Conservation (phyloP, 169 alveolate genomes). For the Cryptosporidium parvum region DNA sequence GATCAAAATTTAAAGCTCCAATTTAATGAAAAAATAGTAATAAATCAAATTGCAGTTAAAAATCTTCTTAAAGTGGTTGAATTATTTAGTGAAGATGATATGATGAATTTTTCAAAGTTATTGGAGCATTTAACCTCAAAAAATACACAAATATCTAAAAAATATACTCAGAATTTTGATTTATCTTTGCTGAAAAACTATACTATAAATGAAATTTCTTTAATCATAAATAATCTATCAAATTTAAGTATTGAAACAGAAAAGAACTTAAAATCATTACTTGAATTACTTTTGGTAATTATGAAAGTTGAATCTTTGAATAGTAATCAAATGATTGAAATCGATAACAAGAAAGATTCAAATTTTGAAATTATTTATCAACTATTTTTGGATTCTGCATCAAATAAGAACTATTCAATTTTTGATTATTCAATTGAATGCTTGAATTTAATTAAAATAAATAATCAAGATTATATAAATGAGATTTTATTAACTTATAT, state of each 20-base stretch:
- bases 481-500: constrained; percentile 12
- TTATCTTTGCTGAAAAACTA: constrained; percentile 1
- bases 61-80: constrained; percentile 7
- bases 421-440: constrained; percentile 26
- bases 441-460: constrained; percentile 2
- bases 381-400: constrained; percentile 1
- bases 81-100: constrained; percentile 16
- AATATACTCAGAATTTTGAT: constrained; percentile 38
- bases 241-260: not conserved
- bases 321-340: not conserved
- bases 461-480: constrained; percentile 3
- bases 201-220: constrained; percentile 35
- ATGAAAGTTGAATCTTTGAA: constrained; percentile 36
- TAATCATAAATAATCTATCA: not conserved
- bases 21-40: constrained; percentile 16
- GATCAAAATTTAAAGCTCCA: constrained; percentile 6
- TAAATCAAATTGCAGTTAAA: not conserved
- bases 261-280: not conserved
- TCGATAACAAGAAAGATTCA: not conserved
- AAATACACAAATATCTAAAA: constrained; percentile 24
- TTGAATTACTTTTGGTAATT: constrained; percentile 27
- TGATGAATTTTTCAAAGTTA: constrained; percentile 28
- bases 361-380: constrained; percentile 9
- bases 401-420: not conserved
- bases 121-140: constrained; percentile 22